Evolutionary conservation across 768 basidiomycete genomes (phyloP).

Genomic region (Calvatia gigantea): DNA sequence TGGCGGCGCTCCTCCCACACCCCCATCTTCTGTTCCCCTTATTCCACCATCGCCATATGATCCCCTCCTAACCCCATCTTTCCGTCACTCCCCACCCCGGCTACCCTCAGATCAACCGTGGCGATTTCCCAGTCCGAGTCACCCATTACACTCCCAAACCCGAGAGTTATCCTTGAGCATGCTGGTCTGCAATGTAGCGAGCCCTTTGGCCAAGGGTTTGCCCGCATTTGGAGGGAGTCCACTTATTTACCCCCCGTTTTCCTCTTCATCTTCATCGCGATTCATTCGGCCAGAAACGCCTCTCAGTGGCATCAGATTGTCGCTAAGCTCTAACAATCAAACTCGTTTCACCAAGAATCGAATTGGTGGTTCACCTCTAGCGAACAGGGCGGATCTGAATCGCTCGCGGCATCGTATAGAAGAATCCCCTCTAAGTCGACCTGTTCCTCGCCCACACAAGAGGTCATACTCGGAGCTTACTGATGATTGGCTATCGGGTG

Average conservation of each 20-base stretch:
- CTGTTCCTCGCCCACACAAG: slow-evolving; percentile 27
- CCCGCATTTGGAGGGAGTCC: slow-evolving; percentile 27
- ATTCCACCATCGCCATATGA: slow-evolving; percentile 74
- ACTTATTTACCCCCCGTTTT: slow-evolving; percentile 30
- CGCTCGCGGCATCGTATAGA: slow-evolving; percentile 27
- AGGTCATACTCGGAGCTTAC: slow-evolving; percentile 31
- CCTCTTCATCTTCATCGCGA: slow-evolving; percentile 22
- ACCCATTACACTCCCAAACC: slow-evolving; percentile 64
- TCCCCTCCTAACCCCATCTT: slow-evolving; percentile 69
- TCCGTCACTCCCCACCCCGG: slow-evolving; percentile 72
- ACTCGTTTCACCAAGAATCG: slow-evolving; percentile 29
- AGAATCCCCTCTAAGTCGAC: slow-evolving; percentile 41
- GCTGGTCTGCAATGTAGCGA: slow-evolving; percentile 51
- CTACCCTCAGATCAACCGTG: slow-evolving; percentile 79
- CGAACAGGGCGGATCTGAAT: neutral
- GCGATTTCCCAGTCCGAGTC: slow-evolving; percentile 77
- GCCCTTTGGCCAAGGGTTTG: slow-evolving; percentile 38
- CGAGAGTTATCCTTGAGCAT: slow-evolving; percentile 65
- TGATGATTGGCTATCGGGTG: slow-evolving; percentile 41
- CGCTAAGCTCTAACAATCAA: slow-evolving; percentile 37
- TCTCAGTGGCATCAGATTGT: slow-evolving; percentile 19
- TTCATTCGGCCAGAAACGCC: slow-evolving; percentile 14
- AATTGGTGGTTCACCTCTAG: slow-evolving; percentile 19
- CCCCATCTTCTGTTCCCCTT: slow-evolving; percentile 29
- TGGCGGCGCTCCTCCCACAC: slow-evolving; percentile 18